Conservation (phyloP, 768 basidiomycete genomes). For the Termitomyces heimii region DNA sequence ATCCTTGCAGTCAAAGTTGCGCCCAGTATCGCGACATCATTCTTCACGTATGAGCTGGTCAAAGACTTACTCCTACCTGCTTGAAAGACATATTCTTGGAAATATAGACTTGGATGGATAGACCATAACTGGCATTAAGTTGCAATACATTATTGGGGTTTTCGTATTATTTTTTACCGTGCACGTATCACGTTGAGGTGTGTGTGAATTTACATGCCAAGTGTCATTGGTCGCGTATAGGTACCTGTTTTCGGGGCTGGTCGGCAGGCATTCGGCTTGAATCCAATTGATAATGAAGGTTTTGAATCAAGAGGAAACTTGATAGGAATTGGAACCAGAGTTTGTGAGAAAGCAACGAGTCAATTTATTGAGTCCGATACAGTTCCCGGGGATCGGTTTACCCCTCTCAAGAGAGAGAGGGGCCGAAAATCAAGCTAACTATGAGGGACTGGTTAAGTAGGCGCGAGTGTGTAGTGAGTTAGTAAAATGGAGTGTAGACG, state of each 20-base stretch:
- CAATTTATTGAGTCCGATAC: too few species aligned
- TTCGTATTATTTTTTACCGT: background rate
- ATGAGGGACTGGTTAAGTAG: too few species aligned
- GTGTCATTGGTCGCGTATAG: background rate
- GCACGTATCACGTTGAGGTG: background rate
- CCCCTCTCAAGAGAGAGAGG: too few species aligned
- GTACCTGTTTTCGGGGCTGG: background rate
- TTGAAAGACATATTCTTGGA: constrained; percentile 10
- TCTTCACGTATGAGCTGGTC: constrained; percentile 76
- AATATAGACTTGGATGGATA: constrained; percentile 12
- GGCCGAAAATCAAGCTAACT: too few species aligned
- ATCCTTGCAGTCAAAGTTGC: constrained; percentile 72
- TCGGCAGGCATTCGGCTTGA: background rate
- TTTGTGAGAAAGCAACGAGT: too few species aligned
- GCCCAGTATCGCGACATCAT: constrained; percentile 82
- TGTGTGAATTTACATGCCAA: background rate
- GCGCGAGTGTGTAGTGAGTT: too few species aligned
- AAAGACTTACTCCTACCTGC: constrained; percentile 29
- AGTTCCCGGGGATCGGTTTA: too few species aligned
- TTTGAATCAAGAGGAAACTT: too few species aligned
- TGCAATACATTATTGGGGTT: constrained; percentile 2
- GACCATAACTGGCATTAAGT: constrained; percentile 3
- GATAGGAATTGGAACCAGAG: too few species aligned
- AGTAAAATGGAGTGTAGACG: too few species aligned
- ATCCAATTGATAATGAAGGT: background rate